phyloP scores from a whole-genome alignment of 1,139 yeast genomes.

The Candida smagusa region DNA sequence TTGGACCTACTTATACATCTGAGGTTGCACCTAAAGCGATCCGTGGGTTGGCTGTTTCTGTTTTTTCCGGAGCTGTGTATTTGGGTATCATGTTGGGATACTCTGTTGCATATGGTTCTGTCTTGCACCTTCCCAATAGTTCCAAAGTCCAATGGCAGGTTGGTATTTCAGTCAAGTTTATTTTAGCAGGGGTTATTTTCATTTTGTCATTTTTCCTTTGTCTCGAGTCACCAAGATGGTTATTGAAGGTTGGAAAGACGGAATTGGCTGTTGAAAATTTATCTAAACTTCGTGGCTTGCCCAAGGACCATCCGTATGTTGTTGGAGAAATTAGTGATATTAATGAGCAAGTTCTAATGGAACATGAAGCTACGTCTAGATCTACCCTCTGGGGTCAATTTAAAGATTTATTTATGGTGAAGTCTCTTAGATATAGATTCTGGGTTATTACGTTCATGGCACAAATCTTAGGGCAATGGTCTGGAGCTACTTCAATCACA shows the following conservation, averaged over 20 bases:
- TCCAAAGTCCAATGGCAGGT: slow-evolving; percentile 35
- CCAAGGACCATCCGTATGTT: slow-evolving; percentile 49
- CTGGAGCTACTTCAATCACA: slow-evolving; percentile 56
- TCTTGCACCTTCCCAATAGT: slow-evolving; percentile 26
- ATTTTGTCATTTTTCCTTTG: slow-evolving; percentile 35
- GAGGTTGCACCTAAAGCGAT: slow-evolving; percentile 53
- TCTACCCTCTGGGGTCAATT: slow-evolving; percentile 23
- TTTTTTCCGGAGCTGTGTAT: slow-evolving; percentile 55
- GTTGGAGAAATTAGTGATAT: slow-evolving; percentile 51
- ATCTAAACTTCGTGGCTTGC: slow-evolving; percentile 46
- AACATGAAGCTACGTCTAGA: slow-evolving; percentile 32
- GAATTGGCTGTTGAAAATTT: slow-evolving; percentile 35
- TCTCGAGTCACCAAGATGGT: slow-evolving; percentile 47
- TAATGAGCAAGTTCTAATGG: slow-evolving; percentile 41
- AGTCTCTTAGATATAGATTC: slow-evolving; percentile 43
- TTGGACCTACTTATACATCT: slow-evolving; percentile 52
- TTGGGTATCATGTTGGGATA: slow-evolving; percentile 52
- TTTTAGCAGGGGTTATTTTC: slow-evolving; percentile 42
- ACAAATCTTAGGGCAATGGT: slow-evolving; percentile 58
- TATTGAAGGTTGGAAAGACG: slow-evolving; percentile 31
- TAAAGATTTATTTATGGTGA: slow-evolving; percentile 32
- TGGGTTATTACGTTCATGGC: slow-evolving; percentile 38
- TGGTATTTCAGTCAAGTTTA: slow-evolving; percentile 24
- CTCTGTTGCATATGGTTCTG: slow-evolving; percentile 44
- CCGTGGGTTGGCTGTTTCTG: slow-evolving; percentile 49